A percentile compares a stretch with the other conserved stretches of the same genome.
Conservation (phyloP, 2,329 filamentous ascomycete genomes). For the Aspergillus sp. region DNA sequence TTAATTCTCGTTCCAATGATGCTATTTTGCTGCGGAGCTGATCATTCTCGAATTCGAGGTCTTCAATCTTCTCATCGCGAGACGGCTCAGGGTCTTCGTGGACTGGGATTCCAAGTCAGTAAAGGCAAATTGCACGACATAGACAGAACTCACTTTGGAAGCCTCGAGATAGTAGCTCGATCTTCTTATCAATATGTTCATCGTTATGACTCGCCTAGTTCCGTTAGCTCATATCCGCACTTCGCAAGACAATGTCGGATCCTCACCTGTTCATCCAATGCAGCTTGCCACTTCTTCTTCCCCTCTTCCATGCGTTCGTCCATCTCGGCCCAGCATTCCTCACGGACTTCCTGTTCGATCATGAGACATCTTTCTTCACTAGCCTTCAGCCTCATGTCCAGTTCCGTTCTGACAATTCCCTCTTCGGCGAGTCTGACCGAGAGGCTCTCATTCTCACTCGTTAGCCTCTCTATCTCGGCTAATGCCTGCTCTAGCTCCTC, state of each 20-base stretch:
- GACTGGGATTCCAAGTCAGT: constrained; percentile 31
- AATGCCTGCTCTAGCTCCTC: constrained; percentile 81
- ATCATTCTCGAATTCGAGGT: constrained; percentile 70
- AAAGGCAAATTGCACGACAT: not conserved
- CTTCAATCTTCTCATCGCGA: constrained; percentile 60
- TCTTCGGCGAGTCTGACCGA: constrained; percentile 69
- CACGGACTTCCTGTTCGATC: constrained; percentile 79
- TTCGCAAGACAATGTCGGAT: not conserved
- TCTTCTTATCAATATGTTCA: constrained; percentile 83
- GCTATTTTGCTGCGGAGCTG: constrained; percentile 64
- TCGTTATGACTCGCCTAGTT: constrained; percentile 65
- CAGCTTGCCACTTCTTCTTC: constrained; percentile 75
- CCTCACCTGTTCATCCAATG: constrained; percentile 68
- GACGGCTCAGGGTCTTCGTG: constrained; percentile 49
- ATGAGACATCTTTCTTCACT: constrained; percentile 65
- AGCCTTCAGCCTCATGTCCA: constrained; percentile 70
- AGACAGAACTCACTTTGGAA: constrained; percentile 41
- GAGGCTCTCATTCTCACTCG: constrained; percentile 73
- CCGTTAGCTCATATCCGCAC: constrained; percentile 10
- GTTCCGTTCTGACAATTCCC: constrained; percentile 65
- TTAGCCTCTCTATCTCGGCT: constrained; percentile 76
- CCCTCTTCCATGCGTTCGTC: constrained; percentile 74
- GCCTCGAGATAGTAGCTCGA: constrained; percentile 67
- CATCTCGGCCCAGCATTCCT: constrained; percentile 86
- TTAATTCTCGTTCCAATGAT: constrained; percentile 65